These are phyloP conservation scores for Geopyxis carbonaria DNA, from an alignment of 495 filamentous ascomycete species.

Conservation along the genomic window DNA sequence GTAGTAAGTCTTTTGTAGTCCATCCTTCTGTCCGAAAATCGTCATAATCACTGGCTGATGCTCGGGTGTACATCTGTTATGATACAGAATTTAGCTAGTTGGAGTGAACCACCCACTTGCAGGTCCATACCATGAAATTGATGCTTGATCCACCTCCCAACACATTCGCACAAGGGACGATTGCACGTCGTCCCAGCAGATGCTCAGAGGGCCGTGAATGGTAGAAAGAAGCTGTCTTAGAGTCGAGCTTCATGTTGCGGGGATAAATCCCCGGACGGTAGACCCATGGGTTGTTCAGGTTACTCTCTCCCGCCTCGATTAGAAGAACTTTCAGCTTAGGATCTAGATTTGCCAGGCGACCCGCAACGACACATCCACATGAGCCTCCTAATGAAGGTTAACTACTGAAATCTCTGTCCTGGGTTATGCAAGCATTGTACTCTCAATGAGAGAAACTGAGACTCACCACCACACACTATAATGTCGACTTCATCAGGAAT, in stretches of 20 bases:
- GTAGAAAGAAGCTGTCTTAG: conserved; percentile 75
- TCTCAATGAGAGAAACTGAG: background rate
- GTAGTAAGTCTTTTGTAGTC: conserved; percentile 60
- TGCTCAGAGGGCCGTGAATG: conserved; percentile 50
- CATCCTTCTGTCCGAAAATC: conserved; percentile 70
- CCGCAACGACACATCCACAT: conserved; percentile 60
- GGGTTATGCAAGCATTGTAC: background rate
- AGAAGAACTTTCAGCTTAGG: conserved; percentile 64
- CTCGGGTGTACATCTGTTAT: conserved; percentile 64
- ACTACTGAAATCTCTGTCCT: no score
- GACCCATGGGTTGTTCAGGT: conserved; percentile 72
- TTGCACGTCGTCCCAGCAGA: conserved; percentile 50
- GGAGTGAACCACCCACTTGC: background rate
- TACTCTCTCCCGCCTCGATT: conserved; percentile 59
- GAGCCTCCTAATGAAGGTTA: conserved; percentile 31
- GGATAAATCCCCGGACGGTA: conserved; percentile 65
- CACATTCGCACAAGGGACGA: conserved; percentile 65
- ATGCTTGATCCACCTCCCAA: conserved; percentile 62
- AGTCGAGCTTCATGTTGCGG: conserved; percentile 66
- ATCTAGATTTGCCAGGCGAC: conserved; percentile 61
- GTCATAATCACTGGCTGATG: conserved; percentile 68
- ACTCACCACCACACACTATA: conserved; percentile 57
- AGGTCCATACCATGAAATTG: conserved; percentile 43
- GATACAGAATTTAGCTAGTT: conserved; percentile 3
- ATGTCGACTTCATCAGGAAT: conserved; percentile 64